phyloP scores from a whole-genome alignment of 805 yeast genomes.

The Candida khao-thaluensis region DNA sequence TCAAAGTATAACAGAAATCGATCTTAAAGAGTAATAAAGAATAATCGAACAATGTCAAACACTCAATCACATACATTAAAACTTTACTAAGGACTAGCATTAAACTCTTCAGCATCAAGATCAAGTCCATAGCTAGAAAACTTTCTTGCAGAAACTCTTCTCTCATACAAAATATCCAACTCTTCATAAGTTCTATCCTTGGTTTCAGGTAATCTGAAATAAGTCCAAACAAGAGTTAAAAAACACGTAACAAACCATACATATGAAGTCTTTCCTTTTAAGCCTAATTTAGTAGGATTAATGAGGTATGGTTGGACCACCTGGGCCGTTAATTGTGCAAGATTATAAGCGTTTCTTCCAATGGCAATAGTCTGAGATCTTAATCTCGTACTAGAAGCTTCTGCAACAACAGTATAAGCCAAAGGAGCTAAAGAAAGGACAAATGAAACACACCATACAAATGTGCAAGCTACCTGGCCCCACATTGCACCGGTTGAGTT shows the following conservation, averaged over 20 bases:
- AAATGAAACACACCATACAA: conserved; percentile 46
- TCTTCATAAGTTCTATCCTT: conserved; percentile 58
- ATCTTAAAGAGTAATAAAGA: too few relatives aligned
- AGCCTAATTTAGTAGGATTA: conserved; percentile 44
- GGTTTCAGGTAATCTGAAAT: conserved; percentile 59
- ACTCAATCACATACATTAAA: too few relatives aligned
- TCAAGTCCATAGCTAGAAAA: conserved; percentile 18
- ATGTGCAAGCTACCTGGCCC: conserved; percentile 16
- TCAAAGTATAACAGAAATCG: too few relatives aligned
- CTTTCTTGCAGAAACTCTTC: conserved; percentile 40
- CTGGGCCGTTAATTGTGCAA: conserved; percentile 29
- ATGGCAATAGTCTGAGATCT: conserved; percentile 37
- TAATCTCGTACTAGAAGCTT: conserved; percentile 32
- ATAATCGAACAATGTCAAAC: too few relatives aligned
- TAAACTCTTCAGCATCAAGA: too few relatives aligned
- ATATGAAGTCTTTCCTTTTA: conserved; percentile 46
- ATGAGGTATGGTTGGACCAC: conserved; percentile 41
- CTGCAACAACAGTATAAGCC: conserved; percentile 39
- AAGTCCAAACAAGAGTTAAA: conserved; percentile 39
- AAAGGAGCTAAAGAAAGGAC: conserved; percentile 45
- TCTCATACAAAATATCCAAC: conserved; percentile 51
- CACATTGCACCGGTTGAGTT: conserved; percentile 36
- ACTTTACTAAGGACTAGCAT: too few relatives aligned
- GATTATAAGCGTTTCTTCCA: conserved; percentile 34
- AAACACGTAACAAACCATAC: conserved; percentile 40